A percentile compares a stretch with the other conserved stretches of the same genome.
These are phyloP conservation scores for Paraurostyla sp. DNA, from an alignment of 73 alveolate species.

Conservation along the genomic window DNA sequence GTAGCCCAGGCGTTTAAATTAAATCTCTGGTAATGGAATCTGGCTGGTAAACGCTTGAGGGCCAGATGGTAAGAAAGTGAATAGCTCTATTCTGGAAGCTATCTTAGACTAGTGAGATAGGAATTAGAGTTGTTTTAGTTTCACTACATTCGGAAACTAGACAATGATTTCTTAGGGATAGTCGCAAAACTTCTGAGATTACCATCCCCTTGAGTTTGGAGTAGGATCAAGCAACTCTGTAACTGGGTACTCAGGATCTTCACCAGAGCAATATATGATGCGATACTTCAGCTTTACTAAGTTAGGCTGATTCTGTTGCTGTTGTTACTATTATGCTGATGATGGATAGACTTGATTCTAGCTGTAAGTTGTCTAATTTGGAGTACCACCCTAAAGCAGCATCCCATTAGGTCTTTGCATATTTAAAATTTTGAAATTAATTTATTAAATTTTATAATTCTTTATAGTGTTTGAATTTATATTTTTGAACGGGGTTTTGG, in stretches of 20 bases:
- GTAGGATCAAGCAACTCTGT: conserved; percentile 93
- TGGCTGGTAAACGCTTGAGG: conserved; percentile 37
- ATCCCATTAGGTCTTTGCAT: conserved; percentile 9
- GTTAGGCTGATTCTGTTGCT: background rate
- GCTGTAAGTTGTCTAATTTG: background rate
- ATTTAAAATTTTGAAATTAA: background rate
- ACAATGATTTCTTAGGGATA: conserved; percentile 90
- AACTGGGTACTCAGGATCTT: conserved; percentile 94
- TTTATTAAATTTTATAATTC: no score
- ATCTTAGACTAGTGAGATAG: conserved; percentile 94
- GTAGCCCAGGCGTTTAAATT: conserved; percentile 98
- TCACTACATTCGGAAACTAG: conserved; percentile 81
- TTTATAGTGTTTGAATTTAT: no score
- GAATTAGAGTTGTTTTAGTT: conserved; percentile 89
- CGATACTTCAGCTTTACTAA: conserved; percentile 73
- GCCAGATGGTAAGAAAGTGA: conserved; percentile 82
- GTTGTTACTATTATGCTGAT: background rate
- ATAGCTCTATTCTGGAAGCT: conserved; percentile 91
- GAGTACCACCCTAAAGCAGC: background rate
- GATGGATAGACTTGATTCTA: background rate
- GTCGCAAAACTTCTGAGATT: conserved; percentile 91
- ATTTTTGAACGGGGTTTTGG: no score
- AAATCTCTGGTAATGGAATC: conserved; percentile 69
- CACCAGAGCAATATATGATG: conserved; percentile 69
- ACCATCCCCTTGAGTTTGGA: conserved; percentile 94